Percentiles rank a stretch among this genome's conserved stretches.
phyloP scores from a whole-genome alignment of 23 red algal species.

The Gracilaria vermiculophylla region DNA sequence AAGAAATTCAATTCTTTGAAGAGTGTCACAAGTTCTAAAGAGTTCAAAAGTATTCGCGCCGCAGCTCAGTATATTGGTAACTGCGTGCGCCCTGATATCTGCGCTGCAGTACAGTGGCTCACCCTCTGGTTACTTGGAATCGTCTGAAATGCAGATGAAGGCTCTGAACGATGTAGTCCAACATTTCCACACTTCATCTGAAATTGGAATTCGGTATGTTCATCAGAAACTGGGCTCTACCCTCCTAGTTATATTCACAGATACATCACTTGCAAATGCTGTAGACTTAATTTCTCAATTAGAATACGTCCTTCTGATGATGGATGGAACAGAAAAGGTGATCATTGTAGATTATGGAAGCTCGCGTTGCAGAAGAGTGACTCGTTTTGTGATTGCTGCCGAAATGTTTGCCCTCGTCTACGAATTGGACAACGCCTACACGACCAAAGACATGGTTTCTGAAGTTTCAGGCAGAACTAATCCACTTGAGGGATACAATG shows the following conservation, averaged over 20 bases:
- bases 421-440: constrained; percentile 47
- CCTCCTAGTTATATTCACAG: neutral
- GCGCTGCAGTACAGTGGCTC: constrained; percentile 7
- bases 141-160: neutral
- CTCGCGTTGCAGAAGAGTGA: constrained; percentile 1
- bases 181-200: neutral
- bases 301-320: neutral
- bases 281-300: neutral
- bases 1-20: neutral
- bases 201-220: neutral
- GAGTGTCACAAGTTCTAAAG: neutral
- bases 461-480: neutral
- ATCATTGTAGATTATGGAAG: constrained; percentile 35
- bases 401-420: constrained; percentile 5
- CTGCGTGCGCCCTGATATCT: neutral
- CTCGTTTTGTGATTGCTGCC: constrained; percentile 39
- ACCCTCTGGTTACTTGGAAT: neutral
- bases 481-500: constrained; percentile 33
- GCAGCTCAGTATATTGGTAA: neutral
- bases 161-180: neutral
- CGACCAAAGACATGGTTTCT: neutral
- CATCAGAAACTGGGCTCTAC: neutral
- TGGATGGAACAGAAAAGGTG: neutral
- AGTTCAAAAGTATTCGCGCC: neutral
- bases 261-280: constrained; percentile 29